Evolutionary conservation across 179 eudicot species (phyloP).

Genomic region (Beta macrorhiza): DNA sequence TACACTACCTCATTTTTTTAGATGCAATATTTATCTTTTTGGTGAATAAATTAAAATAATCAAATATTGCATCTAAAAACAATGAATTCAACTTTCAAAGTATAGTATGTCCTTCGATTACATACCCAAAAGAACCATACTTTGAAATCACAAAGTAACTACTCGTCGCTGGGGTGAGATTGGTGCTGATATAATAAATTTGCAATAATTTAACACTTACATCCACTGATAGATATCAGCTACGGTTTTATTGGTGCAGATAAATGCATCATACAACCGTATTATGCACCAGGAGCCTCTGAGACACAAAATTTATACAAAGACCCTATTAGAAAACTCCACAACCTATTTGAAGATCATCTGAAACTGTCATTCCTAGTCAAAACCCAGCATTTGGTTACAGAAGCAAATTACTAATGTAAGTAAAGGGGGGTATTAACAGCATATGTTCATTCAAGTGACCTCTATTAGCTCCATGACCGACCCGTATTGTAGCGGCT

Average conservation of each 20-base stretch:
- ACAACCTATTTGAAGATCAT: not conserved
- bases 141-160: no score
- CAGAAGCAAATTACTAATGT: slow-evolving; percentile 3
- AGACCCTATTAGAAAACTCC: not conserved
- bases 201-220: not conserved
- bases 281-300: not conserved
- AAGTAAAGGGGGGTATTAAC: not conserved
- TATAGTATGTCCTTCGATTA: not conserved
- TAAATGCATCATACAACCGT: not conserved
- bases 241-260: not conserved
- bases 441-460: slow-evolving; percentile 4
- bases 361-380: not conserved
- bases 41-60: no score
- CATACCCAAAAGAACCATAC: not conserved
- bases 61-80: no score
- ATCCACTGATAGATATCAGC: not conserved
- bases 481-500: slow-evolving; percentile 50
- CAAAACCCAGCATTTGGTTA: not conserved
- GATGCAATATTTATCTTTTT: no score
- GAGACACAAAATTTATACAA: slow-evolving; percentile 15
- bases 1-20: no score
- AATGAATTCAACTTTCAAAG: no score
- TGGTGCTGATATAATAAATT: not conserved
- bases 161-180: not conserved
- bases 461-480: slow-evolving; percentile 39